phyloP scores from a whole-genome alignment of 2,329 filamentous ascomycete species.

The Bipolaris sorokiniana region DNA sequence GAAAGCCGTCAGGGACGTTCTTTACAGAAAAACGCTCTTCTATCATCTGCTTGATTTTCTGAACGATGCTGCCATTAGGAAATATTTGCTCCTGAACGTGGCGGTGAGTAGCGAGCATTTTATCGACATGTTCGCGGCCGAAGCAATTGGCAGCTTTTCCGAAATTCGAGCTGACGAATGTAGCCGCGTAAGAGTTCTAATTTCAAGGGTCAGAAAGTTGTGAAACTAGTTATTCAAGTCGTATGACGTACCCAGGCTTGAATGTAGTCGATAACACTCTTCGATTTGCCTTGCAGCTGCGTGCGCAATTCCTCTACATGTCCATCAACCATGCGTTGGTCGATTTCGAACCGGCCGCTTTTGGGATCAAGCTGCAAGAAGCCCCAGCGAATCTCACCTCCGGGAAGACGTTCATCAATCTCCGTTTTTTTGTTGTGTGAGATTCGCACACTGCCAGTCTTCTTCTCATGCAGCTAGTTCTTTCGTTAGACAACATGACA shows the following conservation, averaged over 20 bases:
- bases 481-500: neutral
- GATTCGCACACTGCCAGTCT: conserved; percentile 53
- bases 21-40: conserved; percentile 58
- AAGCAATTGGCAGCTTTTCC: conserved; percentile 61
- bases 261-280: conserved; percentile 44
- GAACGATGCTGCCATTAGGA: conserved; percentile 39
- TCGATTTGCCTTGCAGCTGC: conserved; percentile 38
- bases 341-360: conserved; percentile 42
- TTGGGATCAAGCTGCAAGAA: conserved; percentile 37
- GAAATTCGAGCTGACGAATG: conserved; percentile 62
- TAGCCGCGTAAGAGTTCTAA: conserved; percentile 61
- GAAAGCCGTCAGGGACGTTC: conserved; percentile 58
- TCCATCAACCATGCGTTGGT: conserved; percentile 41
- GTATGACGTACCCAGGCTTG: conserved; percentile 24
- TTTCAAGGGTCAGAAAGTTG: conserved; percentile 22
- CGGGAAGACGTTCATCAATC: conserved; percentile 34
- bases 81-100: conserved; percentile 59
- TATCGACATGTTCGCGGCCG: conserved; percentile 59
- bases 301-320: conserved; percentile 40
- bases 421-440: conserved; percentile 7
- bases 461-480: conserved; percentile 48
- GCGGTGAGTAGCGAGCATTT: conserved; percentile 58
- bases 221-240: neutral
- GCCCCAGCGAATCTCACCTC: conserved; percentile 42
- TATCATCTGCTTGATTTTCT: conserved; percentile 56